Percentiles rank a stretch among this genome's conserved stretches.
Conservation (phyloP, 116 monocot genomes). For the Zostera marina region DNA sequence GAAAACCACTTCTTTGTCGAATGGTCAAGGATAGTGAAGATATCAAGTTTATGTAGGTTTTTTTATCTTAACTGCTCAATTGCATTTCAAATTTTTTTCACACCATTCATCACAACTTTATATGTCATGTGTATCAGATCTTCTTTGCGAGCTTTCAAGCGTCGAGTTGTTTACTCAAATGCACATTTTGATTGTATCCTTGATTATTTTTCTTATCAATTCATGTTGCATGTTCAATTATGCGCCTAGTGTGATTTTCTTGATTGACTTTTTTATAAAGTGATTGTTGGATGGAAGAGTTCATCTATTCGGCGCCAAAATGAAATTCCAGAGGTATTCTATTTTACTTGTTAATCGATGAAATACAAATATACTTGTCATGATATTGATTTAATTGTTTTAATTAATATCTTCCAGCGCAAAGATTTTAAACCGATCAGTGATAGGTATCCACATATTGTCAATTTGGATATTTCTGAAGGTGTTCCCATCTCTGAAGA, state of each 20-base stretch:
- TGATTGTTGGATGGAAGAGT: constrained; percentile 88
- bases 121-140: constrained; percentile 33
- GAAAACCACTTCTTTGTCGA: constrained; percentile 60
- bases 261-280: constrained; percentile 6
- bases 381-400: neutral
- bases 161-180: constrained; percentile 85
- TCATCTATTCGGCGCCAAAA: constrained; percentile 77
- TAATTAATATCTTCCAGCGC: constrained; percentile 24
- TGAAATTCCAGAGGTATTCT: constrained; percentile 77
- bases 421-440: constrained; percentile 24
- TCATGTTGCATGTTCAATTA: neutral
- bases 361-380: neutral
- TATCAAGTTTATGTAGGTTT: constrained; percentile 57
- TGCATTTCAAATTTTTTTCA: neutral
- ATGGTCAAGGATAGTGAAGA: constrained; percentile 64
- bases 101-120: neutral
- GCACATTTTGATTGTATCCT: constrained; percentile 91
- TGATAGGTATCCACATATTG: constrained; percentile 65
- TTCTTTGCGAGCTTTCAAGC: constrained; percentile 60
- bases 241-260: too few relatives aligned
- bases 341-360: neutral
- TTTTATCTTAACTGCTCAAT: neutral
- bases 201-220: neutral
- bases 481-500: constrained; percentile 5
- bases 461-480: constrained; percentile 41